Base-by-base conservation (phyloP, 805 yeast species). In the Cyberlindnera veronae region DNA sequence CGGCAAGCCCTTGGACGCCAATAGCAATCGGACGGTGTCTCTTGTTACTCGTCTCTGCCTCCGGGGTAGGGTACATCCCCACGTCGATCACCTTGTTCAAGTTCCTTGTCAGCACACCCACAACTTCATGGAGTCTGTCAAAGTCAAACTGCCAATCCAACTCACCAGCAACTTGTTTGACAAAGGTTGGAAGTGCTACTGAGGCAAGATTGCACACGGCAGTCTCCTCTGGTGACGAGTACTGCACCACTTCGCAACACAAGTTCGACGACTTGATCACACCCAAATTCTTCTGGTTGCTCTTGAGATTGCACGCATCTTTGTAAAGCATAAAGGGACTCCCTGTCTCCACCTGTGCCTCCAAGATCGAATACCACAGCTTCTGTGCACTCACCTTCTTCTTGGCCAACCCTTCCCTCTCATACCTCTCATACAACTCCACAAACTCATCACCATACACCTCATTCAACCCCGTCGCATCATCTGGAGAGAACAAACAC, bases 141-240 rank as follows among this genome's bases (percentile, higher is more conserved):
- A 88, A 89, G 65, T 91, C 29, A 58, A 60, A 22, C 62, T 62
- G 40, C 72, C 76, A 21, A 59, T 71, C 21, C 71, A n/a, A n/a
- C n/a, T 66, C 30, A 60, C 61, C 42, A 72, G 12, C 20, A 21
- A 12, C 8, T 5, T 9, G 11, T 8, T 17, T 16, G 22, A 88
- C 74, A 60, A 77, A 91, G 1, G 84, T 72, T 4, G 98, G 97
- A 43, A 91, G 71, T 1, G 95, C 96, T 44, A 91, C 62, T 18
- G 96, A 90, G 1, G 91, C 98, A 55, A 91, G 71, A 65, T 91
- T 91, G 71, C 98, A 93, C 23, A 91, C 98, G 3, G 97, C 96
- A 37, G 87, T 84, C 68, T 91, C 97, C 23, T 86, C 85, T n/a
- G 86, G 80, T 5, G 93, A 79, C 4, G 96, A 86, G 62, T 86